A percentile compares a stretch with the other conserved stretches of the same genome.
Evolutionary conservation across 2,329 filamentous ascomycete species (phyloP).

Genomic region (Claviceps sp.): DNA sequence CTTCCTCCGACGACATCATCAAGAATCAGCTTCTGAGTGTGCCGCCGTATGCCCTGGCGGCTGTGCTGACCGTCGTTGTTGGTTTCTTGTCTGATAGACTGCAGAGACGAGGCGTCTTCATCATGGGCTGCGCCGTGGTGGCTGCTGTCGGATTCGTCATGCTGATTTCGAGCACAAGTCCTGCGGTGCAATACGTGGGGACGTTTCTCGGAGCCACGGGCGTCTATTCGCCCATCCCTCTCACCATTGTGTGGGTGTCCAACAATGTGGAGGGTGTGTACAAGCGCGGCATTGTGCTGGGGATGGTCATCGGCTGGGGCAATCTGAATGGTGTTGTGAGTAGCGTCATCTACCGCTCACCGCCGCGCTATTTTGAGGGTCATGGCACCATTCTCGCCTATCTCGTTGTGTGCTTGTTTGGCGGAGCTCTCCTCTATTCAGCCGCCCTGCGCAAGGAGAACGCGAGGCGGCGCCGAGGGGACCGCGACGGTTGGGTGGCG

Average conservation of each 20-base stretch:
- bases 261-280: conserved; percentile 89
- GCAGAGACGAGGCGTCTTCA: conserved; percentile 61
- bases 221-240: conserved; percentile 77
- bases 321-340: conserved; percentile 80
- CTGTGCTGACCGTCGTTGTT: conserved; percentile 22
- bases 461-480: conserved; percentile 45
- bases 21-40: conserved; percentile 34
- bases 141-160: conserved; percentile 69
- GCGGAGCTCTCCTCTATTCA: conserved; percentile 55
- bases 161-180: conserved; percentile 50
- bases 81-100: conserved; percentile 66
- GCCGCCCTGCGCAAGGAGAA: conserved; percentile 54
- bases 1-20: conserved; percentile 16
- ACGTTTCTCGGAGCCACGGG: conserved; percentile 75
- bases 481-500: conserved; percentile 49
- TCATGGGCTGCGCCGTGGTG: conserved; percentile 57
- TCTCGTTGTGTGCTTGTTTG: conserved; percentile 52
- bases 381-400: conserved; percentile 67
- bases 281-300: conserved; percentile 77
- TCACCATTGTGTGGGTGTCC: conserved; percentile 76
- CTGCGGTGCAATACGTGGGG: conserved; percentile 66
- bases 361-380: conserved; percentile 55
- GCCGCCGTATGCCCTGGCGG: conserved; percentile 26
- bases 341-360: conserved; percentile 62
- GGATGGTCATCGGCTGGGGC: conserved; percentile 84